Evolutionary conservation across 1,284 basidiomycete species (phyloP).

Genomic region (Fomitopsis pinicola): DNA sequence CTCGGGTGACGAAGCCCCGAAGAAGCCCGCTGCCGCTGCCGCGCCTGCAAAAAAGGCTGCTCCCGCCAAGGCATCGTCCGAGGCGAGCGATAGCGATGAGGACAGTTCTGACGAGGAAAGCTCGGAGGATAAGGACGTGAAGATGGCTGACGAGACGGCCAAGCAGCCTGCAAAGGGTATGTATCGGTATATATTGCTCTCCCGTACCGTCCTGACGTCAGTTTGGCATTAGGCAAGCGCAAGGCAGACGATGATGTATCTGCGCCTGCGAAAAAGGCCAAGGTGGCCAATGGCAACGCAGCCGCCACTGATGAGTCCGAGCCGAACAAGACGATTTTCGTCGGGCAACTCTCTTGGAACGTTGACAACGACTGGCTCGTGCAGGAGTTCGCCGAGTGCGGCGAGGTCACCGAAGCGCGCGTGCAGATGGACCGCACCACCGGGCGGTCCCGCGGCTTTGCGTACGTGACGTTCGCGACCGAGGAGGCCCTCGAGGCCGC

Average conservation of each 20-base stretch:
- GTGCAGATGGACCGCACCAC: slow-evolving; percentile 92
- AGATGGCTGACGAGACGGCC: slow-evolving; percentile 49
- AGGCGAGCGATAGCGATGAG: slow-evolving; percentile 21
- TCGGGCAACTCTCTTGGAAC: slow-evolving; percentile 95
- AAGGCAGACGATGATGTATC: slow-evolving; percentile 72
- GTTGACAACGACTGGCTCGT: slow-evolving; percentile 96
- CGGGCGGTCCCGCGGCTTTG: slow-evolving; percentile 89
- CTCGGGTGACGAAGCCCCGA: slow-evolving; percentile 27
- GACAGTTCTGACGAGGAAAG: slow-evolving; percentile 30
- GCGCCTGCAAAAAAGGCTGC: slow-evolving; percentile 20
- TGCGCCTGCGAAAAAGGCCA: slow-evolving; percentile 79
- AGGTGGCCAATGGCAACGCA: slow-evolving; percentile 58
- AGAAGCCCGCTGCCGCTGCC: slow-evolving; percentile 21
- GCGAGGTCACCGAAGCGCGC: slow-evolving; percentile 82
- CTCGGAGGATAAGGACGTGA: slow-evolving; percentile 40
- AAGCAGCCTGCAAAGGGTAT: slow-evolving; percentile 3
- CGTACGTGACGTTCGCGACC: slow-evolving; percentile 90
- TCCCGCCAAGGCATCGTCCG: slow-evolving; percentile 16
- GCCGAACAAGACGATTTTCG: slow-evolving; percentile 79
- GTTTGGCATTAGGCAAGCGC: slow-evolving; percentile 59
- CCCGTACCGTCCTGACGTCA: neutral
- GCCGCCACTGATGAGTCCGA: slow-evolving; percentile 39
- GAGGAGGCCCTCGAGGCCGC: slow-evolving; percentile 77
- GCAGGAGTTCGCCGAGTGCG: slow-evolving; percentile 86
- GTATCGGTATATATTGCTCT: neutral